phyloP scores from a whole-genome alignment of 2,329 filamentous ascomycete species.

The Daldinia eschscholtzii region DNA sequence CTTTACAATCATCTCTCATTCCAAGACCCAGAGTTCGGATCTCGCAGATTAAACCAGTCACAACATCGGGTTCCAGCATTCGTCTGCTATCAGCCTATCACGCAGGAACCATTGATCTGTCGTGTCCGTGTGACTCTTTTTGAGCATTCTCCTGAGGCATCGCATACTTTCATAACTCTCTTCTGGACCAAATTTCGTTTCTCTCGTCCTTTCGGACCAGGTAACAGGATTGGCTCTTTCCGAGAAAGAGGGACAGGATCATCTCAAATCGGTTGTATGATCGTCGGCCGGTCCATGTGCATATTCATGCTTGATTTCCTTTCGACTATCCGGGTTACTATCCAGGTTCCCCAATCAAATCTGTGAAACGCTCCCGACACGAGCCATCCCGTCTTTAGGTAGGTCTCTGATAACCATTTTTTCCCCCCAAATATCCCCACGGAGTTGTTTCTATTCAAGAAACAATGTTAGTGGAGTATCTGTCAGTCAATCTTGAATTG shows the following conservation, averaged over 20 bases:
- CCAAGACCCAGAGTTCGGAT: constrained; percentile 35
- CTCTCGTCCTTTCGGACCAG: constrained; percentile 13
- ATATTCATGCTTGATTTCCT: constrained; percentile 43
- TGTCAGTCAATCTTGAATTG: constrained; percentile 27
- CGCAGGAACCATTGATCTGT: constrained; percentile 48
- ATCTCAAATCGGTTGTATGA: constrained; percentile 45
- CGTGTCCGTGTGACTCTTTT: constrained; percentile 35
- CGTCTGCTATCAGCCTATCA: constrained; percentile 47
- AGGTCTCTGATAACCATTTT: constrained; percentile 37
- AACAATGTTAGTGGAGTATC: constrained; percentile 5
- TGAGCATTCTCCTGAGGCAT: constrained; percentile 19
- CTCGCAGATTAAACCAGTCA: constrained; percentile 31
- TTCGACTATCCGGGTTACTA: constrained; percentile 37
- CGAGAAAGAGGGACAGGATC: constrained; percentile 35
- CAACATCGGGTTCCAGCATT: constrained; percentile 48
- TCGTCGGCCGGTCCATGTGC: constrained; percentile 43
- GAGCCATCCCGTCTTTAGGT: constrained; percentile 43
- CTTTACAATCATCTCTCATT: constrained; percentile 39
- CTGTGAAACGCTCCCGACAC: constrained; percentile 51
- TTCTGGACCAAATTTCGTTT: constrained; percentile 31
- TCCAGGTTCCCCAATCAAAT: constrained; percentile 22
- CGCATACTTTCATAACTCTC: constrained; percentile 24
- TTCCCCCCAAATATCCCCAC: constrained; percentile 17
- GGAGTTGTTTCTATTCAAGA: constrained; percentile 26
- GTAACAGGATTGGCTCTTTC: constrained; percentile 30